Conservation (phyloP, 805 yeast species). For the Suhomyces vadensis region DNA sequence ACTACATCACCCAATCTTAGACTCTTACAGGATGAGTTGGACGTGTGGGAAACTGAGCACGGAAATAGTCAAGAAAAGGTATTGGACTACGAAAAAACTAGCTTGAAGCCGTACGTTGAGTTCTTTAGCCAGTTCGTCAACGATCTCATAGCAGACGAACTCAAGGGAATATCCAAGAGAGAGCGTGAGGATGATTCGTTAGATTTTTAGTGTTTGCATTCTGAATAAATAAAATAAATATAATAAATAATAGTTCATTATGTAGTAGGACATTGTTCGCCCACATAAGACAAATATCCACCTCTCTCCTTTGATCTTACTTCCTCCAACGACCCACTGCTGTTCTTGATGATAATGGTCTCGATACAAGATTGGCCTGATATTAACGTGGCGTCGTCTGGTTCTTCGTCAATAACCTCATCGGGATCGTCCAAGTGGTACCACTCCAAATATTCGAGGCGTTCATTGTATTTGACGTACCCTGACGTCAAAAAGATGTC, state of each 20-base stretch:
- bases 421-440: conserved; percentile 45
- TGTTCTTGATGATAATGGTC: conserved; percentile 38
- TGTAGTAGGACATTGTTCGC: conserved; percentile 18
- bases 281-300: conserved; percentile 9
- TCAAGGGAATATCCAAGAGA: conserved; percentile 31
- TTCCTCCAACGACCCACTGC: conserved; percentile 37
- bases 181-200: conserved; percentile 36
- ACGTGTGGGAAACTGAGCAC: conserved; percentile 42
- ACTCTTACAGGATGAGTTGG: conserved; percentile 64
- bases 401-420: conserved; percentile 3
- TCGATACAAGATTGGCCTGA: conserved; percentile 18
- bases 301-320: conserved; percentile 12
- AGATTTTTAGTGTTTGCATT: conserved; percentile 25
- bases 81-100: conserved; percentile 61
- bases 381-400: conserved; percentile 7
- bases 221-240: background rate
- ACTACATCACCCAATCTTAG: conserved; percentile 74
- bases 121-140: conserved; percentile 64
- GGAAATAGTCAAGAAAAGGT: conserved; percentile 18
- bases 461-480: conserved; percentile 49
- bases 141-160: conserved; percentile 56
- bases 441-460: conserved; percentile 68
- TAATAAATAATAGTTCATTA: background rate
- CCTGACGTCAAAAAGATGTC: conserved; percentile 60
- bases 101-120: conserved; percentile 69